These are phyloP conservation scores for Hyaloscypha finlandica DNA, from an alignment of 495 filamentous ascomycete species.

Conservation along the genomic window DNA sequence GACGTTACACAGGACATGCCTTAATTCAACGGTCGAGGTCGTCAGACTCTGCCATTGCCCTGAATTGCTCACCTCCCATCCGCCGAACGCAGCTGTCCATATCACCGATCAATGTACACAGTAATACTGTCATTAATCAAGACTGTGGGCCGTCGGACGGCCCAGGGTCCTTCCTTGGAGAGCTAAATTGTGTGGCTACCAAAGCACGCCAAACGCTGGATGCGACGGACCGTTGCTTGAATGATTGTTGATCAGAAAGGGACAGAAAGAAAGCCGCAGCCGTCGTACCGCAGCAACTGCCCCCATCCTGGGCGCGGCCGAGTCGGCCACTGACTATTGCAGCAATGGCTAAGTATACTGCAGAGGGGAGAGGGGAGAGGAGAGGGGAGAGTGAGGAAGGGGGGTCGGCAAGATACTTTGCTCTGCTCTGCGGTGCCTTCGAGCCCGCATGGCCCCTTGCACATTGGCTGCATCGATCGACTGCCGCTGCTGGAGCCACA, in stretches of 20 bases:
- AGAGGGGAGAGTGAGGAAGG: no score
- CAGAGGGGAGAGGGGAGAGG: no score
- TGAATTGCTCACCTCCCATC: not conserved
- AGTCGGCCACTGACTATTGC: not conserved
- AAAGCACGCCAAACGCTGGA: conserved; percentile 1
- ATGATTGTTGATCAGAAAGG: not conserved
- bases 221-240: conserved; percentile 1
- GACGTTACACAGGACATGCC: conserved; percentile 19
- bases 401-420: not conserved
- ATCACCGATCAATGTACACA: not conserved
- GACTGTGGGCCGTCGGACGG: not conserved
- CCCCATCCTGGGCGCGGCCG: not conserved
- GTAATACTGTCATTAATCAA: conserved; percentile 1
- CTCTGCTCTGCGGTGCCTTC: not conserved
- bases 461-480: conserved; percentile 9
- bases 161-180: not conserved
- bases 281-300: no score
- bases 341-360: no score
- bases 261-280: not conserved
- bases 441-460: conserved; percentile 4
- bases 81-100: not conserved
- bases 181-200: not conserved
- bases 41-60: not conserved
- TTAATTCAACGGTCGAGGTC: not conserved
- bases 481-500: not conserved